Evolutionary conservation across 139 green algal species (phyloP).

Genomic region (Gonium pectorale): DNA sequence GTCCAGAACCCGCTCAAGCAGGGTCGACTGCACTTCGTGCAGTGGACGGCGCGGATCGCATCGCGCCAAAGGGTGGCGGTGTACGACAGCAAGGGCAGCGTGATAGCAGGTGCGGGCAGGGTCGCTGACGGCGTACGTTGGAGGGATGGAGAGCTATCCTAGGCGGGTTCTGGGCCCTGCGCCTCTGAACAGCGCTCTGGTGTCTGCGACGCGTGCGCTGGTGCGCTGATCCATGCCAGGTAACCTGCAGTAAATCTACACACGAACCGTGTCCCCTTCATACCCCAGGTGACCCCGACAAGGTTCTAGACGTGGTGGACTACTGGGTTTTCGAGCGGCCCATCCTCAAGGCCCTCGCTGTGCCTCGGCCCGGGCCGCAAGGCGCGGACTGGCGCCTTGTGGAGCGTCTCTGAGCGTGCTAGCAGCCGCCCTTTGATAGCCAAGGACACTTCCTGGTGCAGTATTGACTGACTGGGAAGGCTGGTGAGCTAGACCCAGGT

Average conservation of each 20-base stretch:
- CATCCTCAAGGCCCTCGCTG: slow-evolving; percentile 10
- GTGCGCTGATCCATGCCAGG: no score
- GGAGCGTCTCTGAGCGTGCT: slow-evolving; percentile 1
- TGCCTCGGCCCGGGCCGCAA: slow-evolving; percentile 17
- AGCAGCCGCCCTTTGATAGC: no score
- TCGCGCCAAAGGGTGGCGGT: slow-evolving; percentile 18
- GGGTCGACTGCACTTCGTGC: slow-evolving; percentile 31
- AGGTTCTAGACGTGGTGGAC: slow-evolving; percentile 57
- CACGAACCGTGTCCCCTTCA: no score
- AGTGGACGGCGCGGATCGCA: slow-evolving; percentile 21
- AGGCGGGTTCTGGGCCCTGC: no score
- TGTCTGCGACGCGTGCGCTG: no score
- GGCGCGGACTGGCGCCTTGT: slow-evolving; percentile 25
- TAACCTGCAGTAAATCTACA: no score
- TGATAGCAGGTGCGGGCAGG: background rate
- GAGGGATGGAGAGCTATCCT: background rate
- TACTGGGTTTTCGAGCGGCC: slow-evolving; percentile 64
- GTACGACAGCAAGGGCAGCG: background rate
- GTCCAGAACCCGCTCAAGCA: slow-evolving; percentile 29
- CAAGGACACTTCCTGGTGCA: no score
- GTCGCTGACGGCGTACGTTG: background rate
- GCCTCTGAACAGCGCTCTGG: no score
- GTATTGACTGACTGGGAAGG: no score
- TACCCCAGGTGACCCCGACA: slow-evolving; percentile 52
- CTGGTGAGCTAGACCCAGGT: no score